phyloP scores from a whole-genome alignment of 768 basidiomycete genomes.

The Lyophyllum shimeji region DNA sequence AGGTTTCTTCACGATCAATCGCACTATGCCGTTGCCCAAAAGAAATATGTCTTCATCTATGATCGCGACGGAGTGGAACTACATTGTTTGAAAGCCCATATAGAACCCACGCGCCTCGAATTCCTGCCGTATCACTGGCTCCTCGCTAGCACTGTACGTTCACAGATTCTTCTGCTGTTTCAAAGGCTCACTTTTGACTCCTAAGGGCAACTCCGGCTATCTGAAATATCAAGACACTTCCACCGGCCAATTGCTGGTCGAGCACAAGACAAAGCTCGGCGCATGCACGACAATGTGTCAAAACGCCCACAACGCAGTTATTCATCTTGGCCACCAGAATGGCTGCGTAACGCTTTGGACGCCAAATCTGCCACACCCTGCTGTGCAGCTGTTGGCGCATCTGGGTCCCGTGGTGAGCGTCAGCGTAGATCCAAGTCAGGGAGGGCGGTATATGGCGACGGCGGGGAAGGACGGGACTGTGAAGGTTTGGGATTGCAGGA shows the following conservation, averaged over 20 bases:
- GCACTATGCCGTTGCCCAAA: conserved; percentile 93
- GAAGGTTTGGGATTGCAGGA: conserved; percentile 96
- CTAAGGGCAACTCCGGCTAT: conserved; percentile 84
- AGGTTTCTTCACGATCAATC: conserved; percentile 93
- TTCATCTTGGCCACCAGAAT: conserved; percentile 93
- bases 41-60: conserved; percentile 95
- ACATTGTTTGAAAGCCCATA: conserved; percentile 78
- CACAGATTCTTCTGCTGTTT: conserved; percentile 2
- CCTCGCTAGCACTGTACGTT: conserved; percentile 75
- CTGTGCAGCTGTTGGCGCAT: conserved; percentile 90
- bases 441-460: conserved; percentile 90
- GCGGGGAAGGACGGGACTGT: conserved; percentile 85
- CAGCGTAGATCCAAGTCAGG: conserved; percentile 79
- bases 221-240: conserved; percentile 98
- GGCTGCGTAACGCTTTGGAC: conserved; percentile 97
- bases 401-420: conserved; percentile 82
- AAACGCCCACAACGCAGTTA: conserved; percentile 90
- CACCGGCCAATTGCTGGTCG: conserved; percentile 81
- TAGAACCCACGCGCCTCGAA: conserved; percentile 88
- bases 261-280: conserved; percentile 90
- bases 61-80: conserved; percentile 93
- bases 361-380: conserved; percentile 89
- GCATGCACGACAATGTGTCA: conserved; percentile 84
- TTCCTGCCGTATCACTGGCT: conserved; percentile 97
- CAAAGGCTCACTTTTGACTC: not conserved